Base-by-base conservation (phyloP, 257 asterid genomes). In the Ajuga chamaepitys region DNA sequence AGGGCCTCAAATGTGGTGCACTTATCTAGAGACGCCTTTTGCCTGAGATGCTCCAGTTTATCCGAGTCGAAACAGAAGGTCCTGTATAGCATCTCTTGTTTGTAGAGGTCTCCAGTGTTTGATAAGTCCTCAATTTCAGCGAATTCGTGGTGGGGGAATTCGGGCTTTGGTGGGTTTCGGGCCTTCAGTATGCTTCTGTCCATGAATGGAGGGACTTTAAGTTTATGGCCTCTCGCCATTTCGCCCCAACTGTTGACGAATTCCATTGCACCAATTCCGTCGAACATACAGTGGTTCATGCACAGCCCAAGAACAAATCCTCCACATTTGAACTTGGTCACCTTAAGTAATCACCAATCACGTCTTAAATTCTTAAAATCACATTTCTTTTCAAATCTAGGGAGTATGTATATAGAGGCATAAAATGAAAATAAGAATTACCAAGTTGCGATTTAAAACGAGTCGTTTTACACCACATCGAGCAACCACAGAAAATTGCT, bases 211-310 rank as follows among this genome's bases (percentile, higher is more conserved):
- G 85, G 82, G 72, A 44, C 67, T 60, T 83, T 75, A 12, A 87
- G 61, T 0, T 80, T 58, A 24, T 79, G 37, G 20, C 93, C 98
- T 52, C 97, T 65, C 2, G 95, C 97, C 3, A 75, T 75, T 67
- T 92, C 86, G 5, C 97, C 95, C 96, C 95, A 92, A 2, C 86
- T 70, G 40, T 92, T 92, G 21, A 88, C 95, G 66, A 88, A 92
- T 35, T 86, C 95, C 98, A 88, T 92, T 0, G 98, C 98, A 0
- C 86, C 95, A 45, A 86, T 87, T 34, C 98, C 98, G 54, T 88
- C 97, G 54, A 86, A 83, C 96, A 92, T 86, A 57, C 96, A 85
- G 53, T 92, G 98, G 66, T 92, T 92, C 95, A 86, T 83, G 77
- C 97, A 83, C 62, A 92, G 14, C 9, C 98, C 95, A 0, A 92